These are phyloP conservation scores for Sporothrix schenckii DNA, from an alignment of 2,329 filamentous ascomycete species.

Conservation along the genomic window DNA sequence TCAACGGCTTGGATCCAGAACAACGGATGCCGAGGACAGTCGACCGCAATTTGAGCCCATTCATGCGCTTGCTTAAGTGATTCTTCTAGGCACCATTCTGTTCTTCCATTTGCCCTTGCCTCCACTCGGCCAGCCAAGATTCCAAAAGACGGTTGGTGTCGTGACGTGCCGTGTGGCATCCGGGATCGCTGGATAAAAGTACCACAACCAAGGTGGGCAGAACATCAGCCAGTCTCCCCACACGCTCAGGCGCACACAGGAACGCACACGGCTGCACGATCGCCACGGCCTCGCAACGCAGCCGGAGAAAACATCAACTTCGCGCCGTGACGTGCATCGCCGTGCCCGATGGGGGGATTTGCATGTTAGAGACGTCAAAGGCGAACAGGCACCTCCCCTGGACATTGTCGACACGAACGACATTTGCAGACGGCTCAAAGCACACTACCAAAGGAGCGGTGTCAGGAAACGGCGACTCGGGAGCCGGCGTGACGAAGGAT, in stretches of 20 bases:
- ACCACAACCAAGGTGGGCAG: constrained; percentile 7
- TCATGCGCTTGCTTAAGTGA: not conserved
- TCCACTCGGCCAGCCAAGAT: not conserved
- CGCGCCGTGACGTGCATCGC: not conserved
- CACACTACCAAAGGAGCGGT: not conserved
- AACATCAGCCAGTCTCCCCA: constrained; percentile 10
- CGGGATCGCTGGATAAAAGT: constrained; percentile 25
- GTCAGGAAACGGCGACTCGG: not conserved
- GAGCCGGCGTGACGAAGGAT: not conserved
- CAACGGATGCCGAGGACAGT: not conserved
- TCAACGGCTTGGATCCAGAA: not conserved
- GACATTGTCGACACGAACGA: not conserved
- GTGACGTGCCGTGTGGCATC: constrained; percentile 18
- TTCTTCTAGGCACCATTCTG: not conserved
- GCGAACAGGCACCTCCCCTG: constrained; percentile 26
- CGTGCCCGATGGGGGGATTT: not conserved
- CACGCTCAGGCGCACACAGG: not conserved
- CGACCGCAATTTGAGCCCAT: not conserved
- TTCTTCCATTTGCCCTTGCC: not conserved
- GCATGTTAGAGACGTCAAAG: not conserved
- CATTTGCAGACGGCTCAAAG: not conserved
- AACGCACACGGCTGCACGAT: constrained; percentile 16
- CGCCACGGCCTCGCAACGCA: constrained; percentile 7
- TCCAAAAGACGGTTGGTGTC: not conserved
- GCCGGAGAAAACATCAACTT: not conserved